phyloP scores from a whole-genome alignment of 495 filamentous ascomycete species.

The Neurospora sp. region DNA sequence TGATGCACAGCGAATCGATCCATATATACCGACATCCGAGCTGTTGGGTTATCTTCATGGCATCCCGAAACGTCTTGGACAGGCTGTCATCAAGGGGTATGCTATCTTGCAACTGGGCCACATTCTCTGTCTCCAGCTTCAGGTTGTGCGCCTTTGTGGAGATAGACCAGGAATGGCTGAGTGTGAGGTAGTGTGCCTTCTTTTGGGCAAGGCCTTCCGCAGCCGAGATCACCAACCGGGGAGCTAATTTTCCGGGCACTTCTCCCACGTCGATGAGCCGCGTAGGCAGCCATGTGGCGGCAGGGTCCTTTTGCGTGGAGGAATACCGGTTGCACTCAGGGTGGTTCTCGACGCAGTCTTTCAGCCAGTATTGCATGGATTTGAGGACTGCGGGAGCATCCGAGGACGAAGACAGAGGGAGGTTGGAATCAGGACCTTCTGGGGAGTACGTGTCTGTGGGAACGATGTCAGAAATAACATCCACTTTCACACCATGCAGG shows the following conservation, averaged over 20 bases:
- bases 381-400: not conserved
- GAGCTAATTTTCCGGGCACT: not conserved
- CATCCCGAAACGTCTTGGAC: not conserved
- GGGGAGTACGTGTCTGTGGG: not conserved
- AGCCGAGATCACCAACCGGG: not conserved
- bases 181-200: not conserved
- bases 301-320: not conserved
- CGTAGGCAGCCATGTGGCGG: not conserved
- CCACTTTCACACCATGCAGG: not conserved
- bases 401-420: not conserved
- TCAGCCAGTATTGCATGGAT: not conserved
- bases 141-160: not conserved
- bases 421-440: not conserved
- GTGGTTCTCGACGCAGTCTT: not conserved
- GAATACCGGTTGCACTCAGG: not conserved
- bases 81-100: not conserved
- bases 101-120: not conserved
- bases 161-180: not conserved
- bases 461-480: not conserved
- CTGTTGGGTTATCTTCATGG: not conserved
- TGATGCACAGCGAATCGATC: constrained; percentile 1
- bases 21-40: not conserved
- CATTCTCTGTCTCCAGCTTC: not conserved
- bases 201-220: not conserved
- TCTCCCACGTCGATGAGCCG: not conserved